phyloP scores from a whole-genome alignment of 108 stramenopile genomes.

The Conticribra guillardii region DNA sequence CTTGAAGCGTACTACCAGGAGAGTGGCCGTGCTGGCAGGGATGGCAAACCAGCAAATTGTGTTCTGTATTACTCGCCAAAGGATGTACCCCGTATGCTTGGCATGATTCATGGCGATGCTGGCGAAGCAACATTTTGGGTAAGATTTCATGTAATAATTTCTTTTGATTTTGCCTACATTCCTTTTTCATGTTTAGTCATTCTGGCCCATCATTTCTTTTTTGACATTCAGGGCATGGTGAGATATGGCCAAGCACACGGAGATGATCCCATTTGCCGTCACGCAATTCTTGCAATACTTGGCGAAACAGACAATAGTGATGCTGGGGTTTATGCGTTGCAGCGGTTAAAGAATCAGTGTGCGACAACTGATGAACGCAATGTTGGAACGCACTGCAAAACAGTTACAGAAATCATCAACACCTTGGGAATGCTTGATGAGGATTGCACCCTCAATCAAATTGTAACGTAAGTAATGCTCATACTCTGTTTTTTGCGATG shows the following conservation, averaged over 20 bases:
- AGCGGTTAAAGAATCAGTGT: conserved; percentile 29
- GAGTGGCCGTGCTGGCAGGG: conserved; percentile 93
- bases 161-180: too few relatives aligned
- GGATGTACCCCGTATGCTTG: conserved; percentile 75
- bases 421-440: conserved; percentile 40
- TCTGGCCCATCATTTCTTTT: neutral
- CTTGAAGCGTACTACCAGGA: conserved; percentile 97
- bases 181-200: too few relatives aligned
- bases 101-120: conserved; percentile 70
- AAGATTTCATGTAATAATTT: too few relatives aligned
- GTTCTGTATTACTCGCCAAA: conserved; percentile 82
- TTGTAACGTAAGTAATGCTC: conserved; percentile 51
- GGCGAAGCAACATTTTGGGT: conserved; percentile 55
- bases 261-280: conserved; percentile 70
- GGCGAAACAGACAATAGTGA: conserved; percentile 61
- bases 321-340: conserved; percentile 19
- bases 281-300: conserved; percentile 64
- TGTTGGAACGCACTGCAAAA: conserved; percentile 65
- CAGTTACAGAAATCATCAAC: conserved; percentile 55
- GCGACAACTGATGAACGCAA: conserved; percentile 48
- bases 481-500: neutral
- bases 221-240: conserved; percentile 53
- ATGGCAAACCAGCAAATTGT: conserved; percentile 87
- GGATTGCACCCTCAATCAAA: conserved; percentile 64
- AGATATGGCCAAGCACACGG: conserved; percentile 76